Conservation (phyloP, 2,329 filamentous ascomycete genomes). For the Pseudocercospora vitis region DNA sequence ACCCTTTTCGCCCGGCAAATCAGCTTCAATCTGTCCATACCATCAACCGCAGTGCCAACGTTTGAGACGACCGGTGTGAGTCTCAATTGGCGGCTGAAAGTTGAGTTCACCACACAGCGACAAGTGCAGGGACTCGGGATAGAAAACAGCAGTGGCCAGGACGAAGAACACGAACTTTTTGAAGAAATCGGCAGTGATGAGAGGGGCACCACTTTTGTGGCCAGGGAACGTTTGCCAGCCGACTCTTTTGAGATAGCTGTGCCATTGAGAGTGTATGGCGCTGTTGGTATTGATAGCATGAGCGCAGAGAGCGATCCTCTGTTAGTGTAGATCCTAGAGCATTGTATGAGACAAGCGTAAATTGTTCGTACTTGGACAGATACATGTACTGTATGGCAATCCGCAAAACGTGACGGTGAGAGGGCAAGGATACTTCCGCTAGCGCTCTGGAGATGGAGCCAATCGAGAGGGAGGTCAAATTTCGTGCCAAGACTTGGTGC, state of each 20-base stretch:
- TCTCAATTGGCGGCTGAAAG: constrained; percentile 81
- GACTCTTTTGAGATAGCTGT: constrained; percentile 42
- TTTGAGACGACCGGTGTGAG: constrained; percentile 88
- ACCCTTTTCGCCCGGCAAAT: constrained; percentile 77
- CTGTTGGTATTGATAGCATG: constrained; percentile 27
- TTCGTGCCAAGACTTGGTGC: not conserved
- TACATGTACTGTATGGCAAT: too few species aligned
- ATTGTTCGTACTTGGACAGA: too few species aligned
- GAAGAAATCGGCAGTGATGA: constrained; percentile 41
- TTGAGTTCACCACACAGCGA: constrained; percentile 79
- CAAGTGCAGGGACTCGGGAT: constrained; percentile 25
- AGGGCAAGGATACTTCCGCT: not conserved
- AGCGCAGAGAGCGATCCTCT: constrained; percentile 25
- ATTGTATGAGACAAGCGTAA: not conserved
- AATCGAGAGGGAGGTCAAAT: not conserved
- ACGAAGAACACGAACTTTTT: constrained; percentile 44
- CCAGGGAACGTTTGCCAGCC: constrained; percentile 37
- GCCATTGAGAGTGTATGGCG: constrained; percentile 40
- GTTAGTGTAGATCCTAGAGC: constrained; percentile 21
- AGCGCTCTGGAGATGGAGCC: not conserved
- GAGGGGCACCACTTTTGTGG: constrained; percentile 37
- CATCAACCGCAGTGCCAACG: constrained; percentile 78
- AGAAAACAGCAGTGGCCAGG: constrained; percentile 50
- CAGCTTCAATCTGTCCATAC: constrained; percentile 80
- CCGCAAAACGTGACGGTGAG: not conserved